These are phyloP conservation scores for Persicaria maculosa DNA, from an alignment of 148 eudicot species.

Conservation along the genomic window DNA sequence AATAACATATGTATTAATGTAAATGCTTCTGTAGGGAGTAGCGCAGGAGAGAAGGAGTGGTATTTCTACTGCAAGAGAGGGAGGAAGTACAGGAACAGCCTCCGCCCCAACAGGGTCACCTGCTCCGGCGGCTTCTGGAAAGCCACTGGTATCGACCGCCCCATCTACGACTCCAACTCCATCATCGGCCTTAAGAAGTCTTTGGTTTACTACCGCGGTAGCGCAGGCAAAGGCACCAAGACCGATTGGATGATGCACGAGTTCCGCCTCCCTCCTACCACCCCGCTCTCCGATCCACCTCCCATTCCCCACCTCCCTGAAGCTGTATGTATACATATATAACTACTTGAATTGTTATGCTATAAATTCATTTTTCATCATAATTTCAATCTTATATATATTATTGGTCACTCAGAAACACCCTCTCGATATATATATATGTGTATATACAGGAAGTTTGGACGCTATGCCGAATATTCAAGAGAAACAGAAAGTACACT, in stretches of 20 bases:
- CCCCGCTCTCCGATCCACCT: slow-evolving; percentile 1
- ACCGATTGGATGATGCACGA: slow-evolving; percentile 99
- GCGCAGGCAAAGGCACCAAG: slow-evolving; percentile 83
- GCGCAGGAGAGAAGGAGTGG: slow-evolving; percentile 14
- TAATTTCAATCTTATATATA: no score
- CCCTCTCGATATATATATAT: not conserved
- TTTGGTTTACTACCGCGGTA: slow-evolving; percentile 72
- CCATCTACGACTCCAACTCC: slow-evolving; percentile 35
- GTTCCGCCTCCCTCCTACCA: slow-evolving; percentile 61
- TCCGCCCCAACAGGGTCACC: slow-evolving; percentile 6
- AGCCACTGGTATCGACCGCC: slow-evolving; percentile 35
- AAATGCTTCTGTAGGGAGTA: not conserved
- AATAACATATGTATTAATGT: not conserved
- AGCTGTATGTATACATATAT: slow-evolving; percentile 46
- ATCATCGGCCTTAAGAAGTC: slow-evolving; percentile 83
- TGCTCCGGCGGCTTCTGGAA: slow-evolving; percentile 14
- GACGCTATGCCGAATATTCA: slow-evolving; percentile 83
- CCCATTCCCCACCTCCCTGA: slow-evolving; percentile 15
- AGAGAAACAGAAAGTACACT: slow-evolving; percentile 44
- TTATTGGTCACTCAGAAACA: no score
- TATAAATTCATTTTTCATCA: not conserved
- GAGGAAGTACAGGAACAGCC: slow-evolving; percentile 7
- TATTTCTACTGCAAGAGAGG: slow-evolving; percentile 16
- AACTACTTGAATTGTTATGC: not conserved
- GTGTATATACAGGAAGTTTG: slow-evolving; percentile 70